phyloP scores from a whole-genome alignment of 257 asterid genomes.

The Thymus quinquecostatus region DNA sequence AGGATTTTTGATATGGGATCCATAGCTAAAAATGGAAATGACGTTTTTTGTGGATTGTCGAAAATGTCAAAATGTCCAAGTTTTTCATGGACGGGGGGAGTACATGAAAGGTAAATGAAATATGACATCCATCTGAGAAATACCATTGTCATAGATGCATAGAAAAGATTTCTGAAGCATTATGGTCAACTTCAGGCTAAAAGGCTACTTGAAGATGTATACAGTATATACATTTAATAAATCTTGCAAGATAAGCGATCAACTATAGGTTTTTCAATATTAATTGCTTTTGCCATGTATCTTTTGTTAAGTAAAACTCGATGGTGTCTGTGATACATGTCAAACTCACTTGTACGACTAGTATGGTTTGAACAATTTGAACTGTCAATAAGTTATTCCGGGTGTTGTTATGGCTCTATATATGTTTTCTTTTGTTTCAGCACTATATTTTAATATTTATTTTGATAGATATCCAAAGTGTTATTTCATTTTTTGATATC shows the following conservation, averaged over 20 bases:
- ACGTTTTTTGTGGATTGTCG: too few species aligned
- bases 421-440: background rate
- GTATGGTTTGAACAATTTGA: background rate
- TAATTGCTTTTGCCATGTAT: background rate
- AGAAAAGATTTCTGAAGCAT: background rate
- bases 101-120: too few species aligned
- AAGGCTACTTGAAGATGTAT: slow-evolving; percentile 20
- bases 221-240: slow-evolving; percentile 14
- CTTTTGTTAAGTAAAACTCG: slow-evolving; percentile 3
- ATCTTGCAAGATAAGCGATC: slow-evolving; percentile 8
- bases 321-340: background rate
- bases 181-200: slow-evolving; percentile 2
- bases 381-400: slow-evolving; percentile 2
- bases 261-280: background rate
- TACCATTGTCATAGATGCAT: too few species aligned
- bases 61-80: too few species aligned
- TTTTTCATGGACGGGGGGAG: too few species aligned
- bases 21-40: too few species aligned
- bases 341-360: slow-evolving; percentile 24
- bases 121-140: too few species aligned
- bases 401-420: too few species aligned
- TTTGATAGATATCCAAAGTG: slow-evolving; percentile 9
- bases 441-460: slow-evolving; percentile 14
- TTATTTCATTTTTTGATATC: slow-evolving; percentile 31
- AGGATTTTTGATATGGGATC: too few species aligned